Conservation (phyloP, 2,329 filamentous ascomycete genomes). For the Fusarium praegraminearum region DNA sequence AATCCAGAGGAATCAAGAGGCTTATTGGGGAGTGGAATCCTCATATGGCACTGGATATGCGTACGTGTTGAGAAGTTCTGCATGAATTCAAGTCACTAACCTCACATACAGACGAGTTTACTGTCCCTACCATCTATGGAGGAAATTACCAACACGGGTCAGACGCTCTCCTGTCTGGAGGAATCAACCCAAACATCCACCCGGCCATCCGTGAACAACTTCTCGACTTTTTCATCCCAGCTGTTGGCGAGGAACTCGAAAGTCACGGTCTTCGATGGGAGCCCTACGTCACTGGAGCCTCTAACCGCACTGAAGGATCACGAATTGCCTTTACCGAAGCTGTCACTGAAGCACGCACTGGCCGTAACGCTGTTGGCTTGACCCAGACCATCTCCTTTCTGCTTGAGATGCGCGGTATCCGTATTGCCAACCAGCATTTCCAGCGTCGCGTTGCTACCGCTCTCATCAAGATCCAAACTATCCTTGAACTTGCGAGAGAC, state of each 20-base stretch:
- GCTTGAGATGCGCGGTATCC: slow-evolving; percentile 15
- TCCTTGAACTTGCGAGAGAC: slow-evolving; percentile 13
- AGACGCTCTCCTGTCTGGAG: background rate
- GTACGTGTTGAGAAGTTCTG: background rate
- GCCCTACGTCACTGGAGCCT: slow-evolving; percentile 13
- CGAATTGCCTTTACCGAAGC: slow-evolving; percentile 8
- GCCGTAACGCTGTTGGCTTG: slow-evolving; percentile 3
- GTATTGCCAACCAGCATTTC: slow-evolving; percentile 18
- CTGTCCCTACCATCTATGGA: slow-evolving; percentile 6
- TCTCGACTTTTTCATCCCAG: slow-evolving; percentile 15
- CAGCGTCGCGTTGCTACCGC: slow-evolving; percentile 18
- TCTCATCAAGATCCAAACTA: slow-evolving; percentile 17
- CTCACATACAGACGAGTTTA: background rate
- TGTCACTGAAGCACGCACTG: slow-evolving; percentile 14
- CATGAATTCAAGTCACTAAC: fast-evolving
- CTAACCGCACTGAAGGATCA: slow-evolving; percentile 8
- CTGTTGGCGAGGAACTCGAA: background rate
- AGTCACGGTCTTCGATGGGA: slow-evolving; percentile 2
- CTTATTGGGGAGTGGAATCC: slow-evolving; percentile 12
- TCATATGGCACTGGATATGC: slow-evolving; percentile 20
- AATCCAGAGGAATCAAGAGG: slow-evolving; percentile 12
- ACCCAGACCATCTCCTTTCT: slow-evolving; percentile 19
- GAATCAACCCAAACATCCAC: slow-evolving; percentile 24
- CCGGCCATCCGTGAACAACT: slow-evolving; percentile 13
- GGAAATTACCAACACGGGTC: slow-evolving; percentile 11